Percentiles rank a stretch among this genome's conserved stretches.
Evolutionary conservation across 768 basidiomycete species (phyloP).

Genomic region (Nidularia pulvinata): DNA sequence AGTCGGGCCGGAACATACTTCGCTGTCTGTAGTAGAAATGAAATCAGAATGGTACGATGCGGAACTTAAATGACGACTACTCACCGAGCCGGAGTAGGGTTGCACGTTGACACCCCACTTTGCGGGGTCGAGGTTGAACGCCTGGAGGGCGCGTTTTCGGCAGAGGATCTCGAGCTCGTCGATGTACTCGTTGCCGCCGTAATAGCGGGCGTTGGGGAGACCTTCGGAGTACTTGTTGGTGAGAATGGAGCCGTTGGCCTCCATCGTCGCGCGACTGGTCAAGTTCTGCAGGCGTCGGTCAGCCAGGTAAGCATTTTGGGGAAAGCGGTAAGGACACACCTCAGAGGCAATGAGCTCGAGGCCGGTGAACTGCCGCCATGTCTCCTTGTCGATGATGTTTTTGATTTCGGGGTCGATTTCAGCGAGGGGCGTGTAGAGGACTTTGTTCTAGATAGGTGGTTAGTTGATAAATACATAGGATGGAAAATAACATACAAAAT

Average conservation of each 20-base stretch:
- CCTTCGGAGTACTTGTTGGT: slow-evolving; percentile 99
- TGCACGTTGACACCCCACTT: slow-evolving; percentile 99
- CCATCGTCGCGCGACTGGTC: slow-evolving; percentile 94
- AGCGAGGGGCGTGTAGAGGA: slow-evolving; percentile 83
- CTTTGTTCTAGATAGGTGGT: slow-evolving; percentile 70
- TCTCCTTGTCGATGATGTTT: slow-evolving; percentile 99
- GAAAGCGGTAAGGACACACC: slow-evolving; percentile 41
- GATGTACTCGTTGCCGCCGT: slow-evolving; percentile 97
- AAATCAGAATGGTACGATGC: background rate
- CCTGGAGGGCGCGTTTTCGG: slow-evolving; percentile 93
- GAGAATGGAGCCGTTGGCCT: slow-evolving; percentile 97
- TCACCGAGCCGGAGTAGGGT: slow-evolving; percentile 91
- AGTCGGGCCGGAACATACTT: slow-evolving; percentile 54
- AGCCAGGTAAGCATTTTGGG: background rate
- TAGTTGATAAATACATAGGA: background rate
- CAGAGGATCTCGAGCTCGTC: slow-evolving; percentile 95
- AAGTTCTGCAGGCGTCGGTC: slow-evolving; percentile 64
- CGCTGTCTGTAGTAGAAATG: slow-evolving; percentile 57
- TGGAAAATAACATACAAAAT: slow-evolving; percentile 44
- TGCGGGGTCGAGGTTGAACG: slow-evolving; percentile 91
- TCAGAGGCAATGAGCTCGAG: slow-evolving; percentile 99
- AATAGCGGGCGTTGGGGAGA: slow-evolving; percentile 96
- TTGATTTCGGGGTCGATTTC: slow-evolving; percentile 95
- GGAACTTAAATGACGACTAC: slow-evolving; percentile 20
- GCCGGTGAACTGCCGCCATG: slow-evolving; percentile 97